Evolutionary conservation across 2,329 filamentous ascomycete species (phyloP).

Genomic region (Ceratocystis lukuohia): DNA sequence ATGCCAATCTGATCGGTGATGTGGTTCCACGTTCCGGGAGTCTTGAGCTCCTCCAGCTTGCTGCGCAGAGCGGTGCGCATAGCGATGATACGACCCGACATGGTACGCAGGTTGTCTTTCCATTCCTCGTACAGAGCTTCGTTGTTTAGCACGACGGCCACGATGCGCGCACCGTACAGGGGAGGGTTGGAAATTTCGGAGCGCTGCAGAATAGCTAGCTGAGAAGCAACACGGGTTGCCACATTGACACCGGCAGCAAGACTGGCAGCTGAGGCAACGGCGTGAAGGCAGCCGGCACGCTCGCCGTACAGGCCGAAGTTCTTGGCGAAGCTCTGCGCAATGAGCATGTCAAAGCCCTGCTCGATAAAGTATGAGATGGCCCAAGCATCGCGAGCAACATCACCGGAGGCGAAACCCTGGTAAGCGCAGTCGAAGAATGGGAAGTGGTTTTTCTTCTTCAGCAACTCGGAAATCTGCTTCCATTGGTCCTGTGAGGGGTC

Average conservation of each 20-base stretch:
- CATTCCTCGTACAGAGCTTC: conserved; percentile 70
- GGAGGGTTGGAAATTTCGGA: conserved; percentile 97
- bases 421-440: conserved; percentile 98
- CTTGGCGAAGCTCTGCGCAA: conserved; percentile 94
- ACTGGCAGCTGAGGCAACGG: conserved; percentile 60
- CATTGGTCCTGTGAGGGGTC: conserved; percentile 91
- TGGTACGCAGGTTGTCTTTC: conserved; percentile 81
- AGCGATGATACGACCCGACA: conserved; percentile 87
- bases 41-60: conserved; percentile 72
- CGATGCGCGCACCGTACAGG: conserved; percentile 84
- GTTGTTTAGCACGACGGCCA: conserved; percentile 73
- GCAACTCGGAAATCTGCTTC: conserved; percentile 70
- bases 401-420: conserved; percentile 91
- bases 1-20: conserved; percentile 99
- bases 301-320: conserved; percentile 96
- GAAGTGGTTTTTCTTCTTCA: conserved; percentile 71
- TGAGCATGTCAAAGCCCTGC: conserved; percentile 75
- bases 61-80: conserved; percentile 71
- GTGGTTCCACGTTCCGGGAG: conserved; percentile 88
- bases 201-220: conserved; percentile 86
- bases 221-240: conserved; percentile 58
- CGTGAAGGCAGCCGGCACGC: conserved; percentile 92
- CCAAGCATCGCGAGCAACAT: conserved; percentile 71
- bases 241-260: conserved; percentile 40
- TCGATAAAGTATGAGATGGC: conserved; percentile 91